A percentile compares a stretch with the other conserved stretches of the same genome.
Evolutionary conservation across 2,329 filamentous ascomycete species (phyloP).

Genomic region (Pseudogymnoascus sp.): DNA sequence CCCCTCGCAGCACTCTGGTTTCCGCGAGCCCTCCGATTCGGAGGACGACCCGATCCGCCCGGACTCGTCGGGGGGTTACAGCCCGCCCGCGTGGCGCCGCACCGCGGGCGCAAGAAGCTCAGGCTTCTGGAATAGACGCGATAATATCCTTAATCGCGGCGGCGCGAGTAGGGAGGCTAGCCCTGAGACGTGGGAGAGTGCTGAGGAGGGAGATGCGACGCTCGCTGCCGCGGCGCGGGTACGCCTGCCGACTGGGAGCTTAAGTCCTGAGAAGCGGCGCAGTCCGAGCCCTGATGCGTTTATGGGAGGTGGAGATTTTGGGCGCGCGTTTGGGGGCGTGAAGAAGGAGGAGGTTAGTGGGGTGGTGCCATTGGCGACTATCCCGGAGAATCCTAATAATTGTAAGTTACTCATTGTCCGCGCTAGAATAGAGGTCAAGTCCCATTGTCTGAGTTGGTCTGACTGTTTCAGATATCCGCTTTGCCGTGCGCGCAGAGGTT

Average conservation of each 20-base stretch:
- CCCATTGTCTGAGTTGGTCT: background rate
- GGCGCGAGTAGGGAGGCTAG: conserved; percentile 48
- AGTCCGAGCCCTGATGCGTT: conserved; percentile 46
- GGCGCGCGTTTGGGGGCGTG: conserved; percentile 30
- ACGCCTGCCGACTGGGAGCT: conserved; percentile 41
- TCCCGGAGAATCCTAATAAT: conserved; percentile 37
- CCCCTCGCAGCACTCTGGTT: conserved; percentile 56
- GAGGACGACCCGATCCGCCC: conserved; percentile 30
- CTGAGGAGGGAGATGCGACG: conserved; percentile 35
- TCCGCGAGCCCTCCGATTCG: conserved; percentile 42
- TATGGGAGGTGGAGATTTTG: conserved; percentile 30
- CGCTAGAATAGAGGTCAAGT: background rate
- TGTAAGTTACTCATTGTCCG: conserved; percentile 34
- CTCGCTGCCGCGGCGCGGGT: conserved; percentile 23
- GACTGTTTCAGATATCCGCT: conserved; percentile 64
- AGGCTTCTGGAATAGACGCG: conserved; percentile 41
- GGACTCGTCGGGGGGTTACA: conserved; percentile 48
- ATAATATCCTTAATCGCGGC: conserved; percentile 42
- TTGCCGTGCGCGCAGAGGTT: conserved; percentile 79
- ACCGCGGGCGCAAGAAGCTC: conserved; percentile 37
- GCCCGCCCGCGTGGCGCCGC: conserved; percentile 55
- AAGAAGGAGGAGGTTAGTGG: conserved; percentile 19
- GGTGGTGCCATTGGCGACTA: conserved; percentile 8
- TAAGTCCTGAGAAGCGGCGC: conserved; percentile 50
- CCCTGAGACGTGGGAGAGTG: conserved; percentile 50